These are phyloP conservation scores for Termitomyces sp. DNA, from an alignment of 768 basidiomycete species.

Conservation along the genomic window DNA sequence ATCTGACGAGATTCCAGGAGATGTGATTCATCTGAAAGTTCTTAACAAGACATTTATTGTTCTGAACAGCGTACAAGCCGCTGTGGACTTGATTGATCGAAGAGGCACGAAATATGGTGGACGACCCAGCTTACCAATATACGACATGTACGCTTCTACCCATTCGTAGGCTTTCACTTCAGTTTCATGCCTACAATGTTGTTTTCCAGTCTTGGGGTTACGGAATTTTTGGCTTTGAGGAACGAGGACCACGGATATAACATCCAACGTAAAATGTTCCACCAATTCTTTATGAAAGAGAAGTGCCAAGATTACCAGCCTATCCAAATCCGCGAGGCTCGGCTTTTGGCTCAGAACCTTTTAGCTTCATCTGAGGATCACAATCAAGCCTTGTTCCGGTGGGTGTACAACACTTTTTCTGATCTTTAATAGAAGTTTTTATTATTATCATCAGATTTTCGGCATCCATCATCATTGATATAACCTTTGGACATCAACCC, in stretches of 20 bases:
- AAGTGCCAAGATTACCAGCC: slow-evolving; percentile 3
- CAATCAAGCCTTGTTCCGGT: background rate
- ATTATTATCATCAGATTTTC: slow-evolving; percentile 1
- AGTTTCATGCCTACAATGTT: background rate
- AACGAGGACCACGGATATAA: background rate
- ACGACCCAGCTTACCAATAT: slow-evolving; percentile 12
- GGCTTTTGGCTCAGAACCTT: slow-evolving; percentile 12
- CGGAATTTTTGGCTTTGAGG: background rate
- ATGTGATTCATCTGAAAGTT: too few species aligned
- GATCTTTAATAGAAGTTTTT: background rate
- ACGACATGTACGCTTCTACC: slow-evolving; percentile 6
- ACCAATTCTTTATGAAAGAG: slow-evolving; percentile 4
- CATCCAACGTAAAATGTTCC: slow-evolving; percentile 7
- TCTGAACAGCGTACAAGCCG: background rate
- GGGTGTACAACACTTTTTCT: background rate
- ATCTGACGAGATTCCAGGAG: background rate
- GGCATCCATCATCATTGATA: slow-evolving; percentile 6
- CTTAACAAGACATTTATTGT: slow-evolving; percentile 16
- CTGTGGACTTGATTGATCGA: background rate
- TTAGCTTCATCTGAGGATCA: background rate
- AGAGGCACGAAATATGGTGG: background rate
- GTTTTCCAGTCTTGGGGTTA: background rate
- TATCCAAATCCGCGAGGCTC: slow-evolving; percentile 12
- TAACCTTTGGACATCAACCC: slow-evolving; percentile 10
- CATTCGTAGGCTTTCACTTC: background rate